phyloP scores from a whole-genome alignment of 768 basidiomycete species.

The Hypsizygus marmoreus region DNA sequence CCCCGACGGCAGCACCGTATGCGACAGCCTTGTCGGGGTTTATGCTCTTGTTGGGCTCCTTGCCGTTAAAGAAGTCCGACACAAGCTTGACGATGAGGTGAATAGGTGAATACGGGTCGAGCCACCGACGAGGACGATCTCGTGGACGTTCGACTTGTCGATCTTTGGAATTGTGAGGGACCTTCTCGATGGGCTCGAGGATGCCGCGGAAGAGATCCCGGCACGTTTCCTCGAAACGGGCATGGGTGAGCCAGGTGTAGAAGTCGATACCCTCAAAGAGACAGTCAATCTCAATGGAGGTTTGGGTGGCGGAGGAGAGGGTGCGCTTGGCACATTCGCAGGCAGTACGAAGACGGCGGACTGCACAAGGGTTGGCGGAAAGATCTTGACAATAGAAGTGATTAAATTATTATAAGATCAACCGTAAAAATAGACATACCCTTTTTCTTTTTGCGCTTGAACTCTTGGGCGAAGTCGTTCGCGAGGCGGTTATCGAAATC shows the following conservation, averaged over 20 bases:
- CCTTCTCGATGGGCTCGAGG: slow-evolving; percentile 95
- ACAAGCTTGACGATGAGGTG: slow-evolving; percentile 96
- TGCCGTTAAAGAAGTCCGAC: slow-evolving; percentile 98
- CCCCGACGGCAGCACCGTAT: slow-evolving; percentile 98
- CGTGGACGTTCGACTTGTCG: slow-evolving; percentile 93
- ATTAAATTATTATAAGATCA: slow-evolving; percentile 5
- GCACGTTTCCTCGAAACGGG: slow-evolving; percentile 96
- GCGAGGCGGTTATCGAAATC: slow-evolving; percentile 98
- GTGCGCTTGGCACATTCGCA: slow-evolving; percentile 99
- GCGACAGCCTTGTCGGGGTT: slow-evolving; percentile 99
- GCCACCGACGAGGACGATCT: slow-evolving; percentile 97
- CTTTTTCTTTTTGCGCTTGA: slow-evolving; percentile 98
- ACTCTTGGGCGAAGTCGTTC: slow-evolving; percentile 95
- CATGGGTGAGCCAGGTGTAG: slow-evolving; percentile 97
- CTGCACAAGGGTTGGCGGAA: slow-evolving; percentile 89
- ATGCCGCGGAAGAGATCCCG: slow-evolving; percentile 94
- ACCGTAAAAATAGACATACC: slow-evolving; percentile 40
- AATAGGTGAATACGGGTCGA: slow-evolving; percentile 99
- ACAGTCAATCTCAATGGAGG: slow-evolving; percentile 97
- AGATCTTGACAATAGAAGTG: slow-evolving; percentile 53
- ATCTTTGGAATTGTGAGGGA: slow-evolving; percentile 97
- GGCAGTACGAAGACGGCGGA: slow-evolving; percentile 95
- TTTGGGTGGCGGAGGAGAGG: slow-evolving; percentile 94
- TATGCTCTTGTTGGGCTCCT: slow-evolving; percentile 99
- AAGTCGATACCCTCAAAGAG: slow-evolving; percentile 98